A percentile compares a stretch with the other conserved stretches of the same genome.
Conservation (phyloP, 148 eudicot genomes). For the Salicornia ramosissima region DNA sequence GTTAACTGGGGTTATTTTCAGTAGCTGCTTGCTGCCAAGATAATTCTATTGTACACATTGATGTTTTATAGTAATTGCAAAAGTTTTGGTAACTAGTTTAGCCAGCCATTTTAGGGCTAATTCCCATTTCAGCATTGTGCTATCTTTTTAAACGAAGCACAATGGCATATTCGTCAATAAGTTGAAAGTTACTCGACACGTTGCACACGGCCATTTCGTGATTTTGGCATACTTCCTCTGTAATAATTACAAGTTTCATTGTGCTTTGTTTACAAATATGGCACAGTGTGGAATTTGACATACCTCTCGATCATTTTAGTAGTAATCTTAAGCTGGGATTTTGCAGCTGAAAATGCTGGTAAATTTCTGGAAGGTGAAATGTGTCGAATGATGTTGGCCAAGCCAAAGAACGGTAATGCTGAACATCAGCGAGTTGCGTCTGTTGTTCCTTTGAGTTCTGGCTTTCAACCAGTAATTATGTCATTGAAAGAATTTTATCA, state of each 20-base stretch:
- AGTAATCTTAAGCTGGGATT: conserved; percentile 13
- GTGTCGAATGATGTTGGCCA: conserved; percentile 59
- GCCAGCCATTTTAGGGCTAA: no score
- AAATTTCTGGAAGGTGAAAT: conserved; percentile 75
- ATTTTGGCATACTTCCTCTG: no score
- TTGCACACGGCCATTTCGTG: no score
- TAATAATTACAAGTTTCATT: no score
- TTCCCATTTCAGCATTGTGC: no score
- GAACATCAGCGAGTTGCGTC: conserved; percentile 70
- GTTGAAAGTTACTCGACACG: no score
- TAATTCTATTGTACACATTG: background rate
- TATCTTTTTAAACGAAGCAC: no score
- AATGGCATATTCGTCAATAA: no score
- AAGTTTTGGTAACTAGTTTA: no score
- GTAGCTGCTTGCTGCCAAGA: background rate
- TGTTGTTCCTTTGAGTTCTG: conserved; percentile 59
- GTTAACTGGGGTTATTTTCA: background rate
- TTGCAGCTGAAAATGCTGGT: conserved; percentile 56
- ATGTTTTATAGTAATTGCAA: background rate
- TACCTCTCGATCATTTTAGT: background rate
- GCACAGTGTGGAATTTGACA: background rate
- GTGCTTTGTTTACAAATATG: no score
- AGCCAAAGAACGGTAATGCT: conserved; percentile 80
- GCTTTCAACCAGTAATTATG: conserved; percentile 59
- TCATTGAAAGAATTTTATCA: conserved; percentile 50